Conservation (phyloP, 805 yeast genomes). For the Blastobotrys americana region DNA sequence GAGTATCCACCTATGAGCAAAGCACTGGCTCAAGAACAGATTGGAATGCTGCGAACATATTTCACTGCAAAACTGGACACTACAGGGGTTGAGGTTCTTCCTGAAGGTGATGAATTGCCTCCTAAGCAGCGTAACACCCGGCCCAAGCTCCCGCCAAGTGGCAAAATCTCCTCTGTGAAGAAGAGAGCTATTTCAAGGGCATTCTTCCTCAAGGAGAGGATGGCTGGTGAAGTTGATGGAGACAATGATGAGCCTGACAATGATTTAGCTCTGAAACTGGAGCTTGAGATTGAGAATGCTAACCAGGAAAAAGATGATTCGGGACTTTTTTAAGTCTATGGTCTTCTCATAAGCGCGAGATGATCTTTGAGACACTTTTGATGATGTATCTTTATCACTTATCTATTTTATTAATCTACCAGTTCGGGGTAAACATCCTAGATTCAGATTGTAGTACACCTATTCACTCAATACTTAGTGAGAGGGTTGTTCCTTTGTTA, state of each 20-base stretch:
- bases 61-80: constrained; percentile 29
- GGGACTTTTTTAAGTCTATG: not conserved
- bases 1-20: constrained; percentile 47
- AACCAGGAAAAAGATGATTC: constrained; percentile 1
- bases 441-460: not conserved
- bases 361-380: too few species aligned
- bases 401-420: too few species aligned
- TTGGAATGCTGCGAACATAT: constrained; percentile 54
- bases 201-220: constrained; percentile 11
- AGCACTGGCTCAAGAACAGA: constrained; percentile 44
- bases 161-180: constrained; percentile 66
- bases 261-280: constrained; percentile 9
- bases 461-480: too few species aligned
- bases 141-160: constrained; percentile 85
- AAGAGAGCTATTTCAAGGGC: constrained; percentile 34
- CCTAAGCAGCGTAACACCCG: constrained; percentile 66
- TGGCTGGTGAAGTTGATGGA: constrained; percentile 11
- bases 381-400: too few species aligned
- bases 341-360: too few species aligned
- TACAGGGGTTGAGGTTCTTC: constrained; percentile 18
- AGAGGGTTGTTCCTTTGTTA: too few species aligned
- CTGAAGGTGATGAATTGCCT: constrained; percentile 83
- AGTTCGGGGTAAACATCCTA: too few species aligned
- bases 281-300: constrained; percentile 4
- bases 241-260: constrained; percentile 3